A percentile compares a stretch with the other conserved stretches of the same genome.
Evolutionary conservation across 129 eudicot genomes (phyloP).

Genomic region (Centella asiatica): DNA sequence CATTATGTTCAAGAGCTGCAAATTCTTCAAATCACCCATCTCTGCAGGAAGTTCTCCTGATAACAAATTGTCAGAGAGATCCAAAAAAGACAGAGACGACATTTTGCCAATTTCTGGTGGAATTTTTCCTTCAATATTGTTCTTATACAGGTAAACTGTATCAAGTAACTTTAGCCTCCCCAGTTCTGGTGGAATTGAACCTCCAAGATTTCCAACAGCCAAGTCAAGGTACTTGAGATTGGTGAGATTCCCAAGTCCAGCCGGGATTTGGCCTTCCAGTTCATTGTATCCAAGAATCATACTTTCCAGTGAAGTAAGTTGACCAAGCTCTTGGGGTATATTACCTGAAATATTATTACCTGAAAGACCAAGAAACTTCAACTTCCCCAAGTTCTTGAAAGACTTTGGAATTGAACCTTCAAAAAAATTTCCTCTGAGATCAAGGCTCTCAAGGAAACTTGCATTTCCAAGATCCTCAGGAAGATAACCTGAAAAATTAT

Average conservation of each 20-base stretch:
- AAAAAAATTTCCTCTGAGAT: conserved; percentile 79
- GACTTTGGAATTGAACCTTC: conserved; percentile 60
- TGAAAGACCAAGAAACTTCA: conserved; percentile 74
- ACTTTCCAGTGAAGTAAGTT: conserved; percentile 60
- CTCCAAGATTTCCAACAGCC: conserved; percentile 66
- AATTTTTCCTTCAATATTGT: conserved; percentile 50
- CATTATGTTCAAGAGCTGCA: conserved; percentile 83
- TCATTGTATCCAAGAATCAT: conserved; percentile 74
- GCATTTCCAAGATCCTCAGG: conserved; percentile 67
- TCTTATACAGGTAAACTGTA: conserved; percentile 57
- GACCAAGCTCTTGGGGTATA: conserved; percentile 57
- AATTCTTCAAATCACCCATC: conserved; percentile 42
- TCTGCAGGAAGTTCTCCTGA: conserved; percentile 65
- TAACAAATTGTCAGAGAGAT: conserved; percentile 68
- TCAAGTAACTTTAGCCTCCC: conserved; percentile 39
- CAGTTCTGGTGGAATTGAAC: conserved; percentile 54
- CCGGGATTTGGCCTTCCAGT: conserved; percentile 58
- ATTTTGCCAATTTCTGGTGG: conserved; percentile 52
- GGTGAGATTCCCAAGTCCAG: conserved; percentile 69
- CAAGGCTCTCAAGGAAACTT: conserved; percentile 51
- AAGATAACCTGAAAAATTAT: conserved; percentile 68
- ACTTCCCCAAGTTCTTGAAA: conserved; percentile 40
- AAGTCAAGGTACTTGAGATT: conserved; percentile 76
- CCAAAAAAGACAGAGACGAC: conserved; percentile 38
- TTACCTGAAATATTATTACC: conserved; percentile 66